Base-by-base conservation (phyloP, 1,139 yeast genomes). In the Geotrichum aggregatum region DNA sequence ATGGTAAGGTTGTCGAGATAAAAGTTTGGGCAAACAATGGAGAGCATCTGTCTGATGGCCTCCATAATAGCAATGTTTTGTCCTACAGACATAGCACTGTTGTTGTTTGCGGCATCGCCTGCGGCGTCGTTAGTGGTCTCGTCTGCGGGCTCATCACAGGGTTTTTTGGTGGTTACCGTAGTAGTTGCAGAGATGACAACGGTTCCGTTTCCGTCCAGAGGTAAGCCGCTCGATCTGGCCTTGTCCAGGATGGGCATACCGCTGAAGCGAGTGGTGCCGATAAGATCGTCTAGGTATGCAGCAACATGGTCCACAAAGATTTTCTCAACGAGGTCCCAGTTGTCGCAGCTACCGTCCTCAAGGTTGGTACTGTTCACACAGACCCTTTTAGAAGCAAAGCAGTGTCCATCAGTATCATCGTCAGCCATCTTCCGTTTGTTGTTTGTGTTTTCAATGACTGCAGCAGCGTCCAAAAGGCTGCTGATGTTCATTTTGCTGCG, bases 11-110 rank as follows among this genome's bases (percentile, higher is more conserved):
- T 54, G 18, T 58, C 63, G 16, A 64, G 57, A 21, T 56, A 55
- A 40, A 59, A 45, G 22, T 59, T 55, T 3, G 64, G 61, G 40
- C 55, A 59, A 11, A 63, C 54, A 2, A 59, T 52, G 7, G 61
- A 49, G 22, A 66, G 53, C 3, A 68, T 50, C 55, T 68, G 70
- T 18, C 71, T 61, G 49, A 68, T 60, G n/a, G 67, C 67, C 54
- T 69, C 72, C 33, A 68, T 54, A 42, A 60, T 64, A 34, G 61
- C 71, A 61, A 54, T 54, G 52, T 60, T 59, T 39, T 62, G 64
- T 24, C 59, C 62, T 26, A 49, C 40, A 8, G 51, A 52, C 26
- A 50, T 49, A n/a, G 50, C 38, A 35, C 43, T 14, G 50, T 43
- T 18, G 36, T 16, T n/a, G 11, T 34, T 3, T 19, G 5, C 48